Evolutionary conservation across 2,329 filamentous ascomycete species (phyloP).

Genomic region (Dactylonectria estremocensis): DNA sequence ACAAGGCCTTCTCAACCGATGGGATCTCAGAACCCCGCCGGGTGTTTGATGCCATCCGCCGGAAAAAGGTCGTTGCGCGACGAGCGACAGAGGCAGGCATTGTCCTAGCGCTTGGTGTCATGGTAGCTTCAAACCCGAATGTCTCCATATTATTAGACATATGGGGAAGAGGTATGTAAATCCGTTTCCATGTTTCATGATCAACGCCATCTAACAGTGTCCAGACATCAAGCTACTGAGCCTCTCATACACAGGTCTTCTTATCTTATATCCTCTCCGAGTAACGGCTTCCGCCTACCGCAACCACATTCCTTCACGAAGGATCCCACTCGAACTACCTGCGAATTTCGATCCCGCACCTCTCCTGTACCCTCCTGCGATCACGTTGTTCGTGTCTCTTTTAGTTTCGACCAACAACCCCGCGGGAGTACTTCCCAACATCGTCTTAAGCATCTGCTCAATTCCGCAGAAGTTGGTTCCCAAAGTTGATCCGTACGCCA

Average conservation of each 20-base stretch:
- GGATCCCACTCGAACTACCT: conserved; percentile 71
- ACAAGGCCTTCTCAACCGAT: conserved; percentile 37
- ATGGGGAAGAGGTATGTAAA: conserved; percentile 65
- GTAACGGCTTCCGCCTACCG: conserved; percentile 66
- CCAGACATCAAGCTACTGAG: conserved; percentile 62
- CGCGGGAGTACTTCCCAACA: conserved; percentile 79
- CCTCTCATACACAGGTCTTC: conserved; percentile 57
- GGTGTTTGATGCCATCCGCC: conserved; percentile 53
- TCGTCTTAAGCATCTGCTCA: conserved; percentile 85
- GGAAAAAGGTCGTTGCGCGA: conserved; percentile 67
- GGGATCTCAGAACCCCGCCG: conserved; percentile 37
- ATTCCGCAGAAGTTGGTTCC: conserved; percentile 83
- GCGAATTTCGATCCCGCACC: conserved; percentile 91
- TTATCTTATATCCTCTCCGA: conserved; percentile 72
- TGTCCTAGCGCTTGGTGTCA: conserved; percentile 63
- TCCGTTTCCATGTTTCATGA: neutral
- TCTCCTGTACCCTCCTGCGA: conserved; percentile 85
- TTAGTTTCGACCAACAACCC: conserved; percentile 77
- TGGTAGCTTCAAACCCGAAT: conserved; percentile 64
- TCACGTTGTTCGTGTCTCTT: conserved; percentile 84
- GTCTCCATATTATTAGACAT: conserved; percentile 61
- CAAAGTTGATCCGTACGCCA: conserved; percentile 68
- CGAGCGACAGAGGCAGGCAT: conserved; percentile 68
- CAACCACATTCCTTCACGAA: conserved; percentile 55
- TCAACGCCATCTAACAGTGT: conserved; percentile 15